Evolutionary conservation across 352 stramenopile genomes (phyloP).

Genomic region (Phytophthora tentaculata): DNA sequence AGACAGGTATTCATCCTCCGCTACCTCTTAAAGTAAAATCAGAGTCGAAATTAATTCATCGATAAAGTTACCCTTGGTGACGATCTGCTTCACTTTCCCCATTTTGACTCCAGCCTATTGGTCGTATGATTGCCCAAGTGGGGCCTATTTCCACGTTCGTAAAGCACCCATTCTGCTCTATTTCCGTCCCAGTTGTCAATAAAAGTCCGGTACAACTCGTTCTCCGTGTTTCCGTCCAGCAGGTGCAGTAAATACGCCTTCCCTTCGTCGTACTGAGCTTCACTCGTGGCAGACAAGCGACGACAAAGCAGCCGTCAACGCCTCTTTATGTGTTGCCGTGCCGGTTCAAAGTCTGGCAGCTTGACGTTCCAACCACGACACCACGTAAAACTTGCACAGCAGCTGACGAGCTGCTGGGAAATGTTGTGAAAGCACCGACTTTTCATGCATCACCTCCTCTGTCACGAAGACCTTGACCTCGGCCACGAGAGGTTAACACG

Average conservation of each 20-base stretch:
- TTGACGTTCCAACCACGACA: neutral
- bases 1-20: neutral
- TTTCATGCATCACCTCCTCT: conserved; percentile 13
- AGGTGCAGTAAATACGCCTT: neutral
- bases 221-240: neutral
- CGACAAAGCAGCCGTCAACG: neutral
- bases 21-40: neutral
- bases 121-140: neutral
- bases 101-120: neutral
- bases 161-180: neutral
- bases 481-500: too few relatives aligned
- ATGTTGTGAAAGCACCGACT: neutral
- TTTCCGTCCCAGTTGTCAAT: neutral
- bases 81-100: neutral
- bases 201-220: neutral
- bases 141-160: neutral
- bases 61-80: neutral
- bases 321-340: neutral
- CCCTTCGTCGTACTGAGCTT: neutral
- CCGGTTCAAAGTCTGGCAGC: neutral
- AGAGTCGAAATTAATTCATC: neutral
- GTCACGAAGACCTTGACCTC: conserved; percentile 12
- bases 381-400: neutral
- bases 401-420: conserved; percentile 4
- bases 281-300: neutral